phyloP scores from a whole-genome alignment of 805 yeast species.

The Candida orba region DNA sequence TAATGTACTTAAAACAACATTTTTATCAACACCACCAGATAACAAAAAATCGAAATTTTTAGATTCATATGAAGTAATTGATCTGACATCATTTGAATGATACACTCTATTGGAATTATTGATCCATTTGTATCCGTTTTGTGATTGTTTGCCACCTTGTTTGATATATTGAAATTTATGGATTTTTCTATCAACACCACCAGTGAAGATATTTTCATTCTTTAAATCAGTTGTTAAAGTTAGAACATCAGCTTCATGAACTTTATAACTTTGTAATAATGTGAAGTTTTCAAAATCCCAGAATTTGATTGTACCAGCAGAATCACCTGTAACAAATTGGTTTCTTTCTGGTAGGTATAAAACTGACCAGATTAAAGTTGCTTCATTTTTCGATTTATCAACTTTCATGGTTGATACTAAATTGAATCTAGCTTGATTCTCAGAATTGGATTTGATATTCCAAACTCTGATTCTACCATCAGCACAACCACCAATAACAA shows the following conservation, averaged over 20 bases:
- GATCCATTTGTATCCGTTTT: conserved; percentile 51
- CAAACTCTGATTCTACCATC: conserved; percentile 89
- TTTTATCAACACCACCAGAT: conserved; percentile 79
- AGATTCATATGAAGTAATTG: conserved; percentile 65
- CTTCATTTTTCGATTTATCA: conserved; percentile 78
- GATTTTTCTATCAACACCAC: conserved; percentile 92
- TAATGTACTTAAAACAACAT: conserved; percentile 54
- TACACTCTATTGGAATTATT: conserved; percentile 67
- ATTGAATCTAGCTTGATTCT: conserved; percentile 42
- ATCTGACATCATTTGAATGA: conserved; percentile 81
- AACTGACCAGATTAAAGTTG: conserved; percentile 89
- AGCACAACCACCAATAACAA: conserved; percentile 87
- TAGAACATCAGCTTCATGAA: conserved; percentile 88
- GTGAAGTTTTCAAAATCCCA: conserved; percentile 84
- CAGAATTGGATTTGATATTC: conserved; percentile 36
- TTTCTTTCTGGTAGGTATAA: conserved; percentile 50
- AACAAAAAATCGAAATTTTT: conserved; percentile 61
- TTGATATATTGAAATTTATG: conserved; percentile 44
- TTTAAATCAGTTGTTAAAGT: conserved; percentile 54
- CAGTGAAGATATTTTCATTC: conserved; percentile 67
- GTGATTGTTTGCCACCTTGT: conserved; percentile 18
- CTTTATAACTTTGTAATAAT: conserved; percentile 69
- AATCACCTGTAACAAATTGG: conserved; percentile 92
- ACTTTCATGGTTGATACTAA: conserved; percentile 83
- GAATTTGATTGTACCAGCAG: conserved; percentile 87